Evolutionary conservation across 2,329 filamentous ascomycete genomes (phyloP).

Genomic region (Pleurostoma richardsiae): DNA sequence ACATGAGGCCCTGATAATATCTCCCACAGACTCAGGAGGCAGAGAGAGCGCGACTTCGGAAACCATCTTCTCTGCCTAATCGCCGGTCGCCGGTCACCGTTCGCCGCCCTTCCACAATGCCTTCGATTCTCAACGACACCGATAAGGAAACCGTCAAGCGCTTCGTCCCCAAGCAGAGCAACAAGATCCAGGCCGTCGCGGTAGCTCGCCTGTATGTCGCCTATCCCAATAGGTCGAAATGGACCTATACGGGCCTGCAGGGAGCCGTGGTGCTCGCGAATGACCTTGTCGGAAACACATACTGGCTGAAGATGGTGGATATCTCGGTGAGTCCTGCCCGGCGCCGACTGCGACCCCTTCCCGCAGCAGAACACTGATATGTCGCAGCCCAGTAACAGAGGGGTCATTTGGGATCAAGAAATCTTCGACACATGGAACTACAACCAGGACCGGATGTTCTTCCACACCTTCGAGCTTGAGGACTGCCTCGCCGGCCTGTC

Average conservation of each 20-base stretch:
- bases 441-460: constrained; percentile 96
- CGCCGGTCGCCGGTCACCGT: background rate
- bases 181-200: constrained; percentile 96
- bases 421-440: constrained; percentile 94
- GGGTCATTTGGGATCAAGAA: constrained; percentile 96
- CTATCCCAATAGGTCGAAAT: constrained; percentile 78
- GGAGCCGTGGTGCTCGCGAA: constrained; percentile 89
- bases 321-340: constrained; percentile 65
- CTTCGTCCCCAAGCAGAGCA: constrained; percentile 85
- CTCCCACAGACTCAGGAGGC: background rate
- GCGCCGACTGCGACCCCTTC: constrained; percentile 1
- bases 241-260: constrained; percentile 91
- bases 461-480: constrained; percentile 95
- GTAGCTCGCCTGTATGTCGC: constrained; percentile 92
- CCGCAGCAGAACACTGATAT: constrained; percentile 6
- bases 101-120: constrained; percentile 35
- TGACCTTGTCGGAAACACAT: constrained; percentile 90
- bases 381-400: constrained; percentile 64
- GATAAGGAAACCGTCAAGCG: constrained; percentile 97
- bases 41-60: background rate
- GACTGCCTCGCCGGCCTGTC: constrained; percentile 85
- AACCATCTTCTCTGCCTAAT: background rate
- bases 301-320: constrained; percentile 97
- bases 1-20: constrained; percentile 1
- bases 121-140: constrained; percentile 74